A percentile compares a stretch with the other conserved stretches of the same genome.
Evolutionary conservation across 306 rosid genomes (phyloP).

Genomic region (Pterocarpus santalinus): DNA sequence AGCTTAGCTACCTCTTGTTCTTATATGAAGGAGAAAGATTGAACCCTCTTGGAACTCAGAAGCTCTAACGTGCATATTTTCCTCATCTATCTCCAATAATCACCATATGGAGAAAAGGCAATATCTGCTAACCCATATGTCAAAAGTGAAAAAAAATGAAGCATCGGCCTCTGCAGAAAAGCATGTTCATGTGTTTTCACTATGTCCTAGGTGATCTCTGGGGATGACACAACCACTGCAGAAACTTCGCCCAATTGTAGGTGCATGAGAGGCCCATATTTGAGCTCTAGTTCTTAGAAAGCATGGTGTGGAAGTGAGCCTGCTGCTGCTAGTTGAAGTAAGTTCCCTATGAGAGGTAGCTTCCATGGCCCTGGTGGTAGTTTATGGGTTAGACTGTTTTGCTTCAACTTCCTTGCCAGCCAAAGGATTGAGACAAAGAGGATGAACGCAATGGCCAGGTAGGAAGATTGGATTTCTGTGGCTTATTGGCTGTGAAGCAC

Average conservation of each 20-base stretch:
- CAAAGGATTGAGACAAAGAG: neutral
- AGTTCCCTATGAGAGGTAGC: slow-evolving; percentile 3
- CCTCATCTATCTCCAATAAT: neutral
- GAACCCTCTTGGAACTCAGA: neutral
- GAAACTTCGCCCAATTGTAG: neutral
- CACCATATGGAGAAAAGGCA: neutral
- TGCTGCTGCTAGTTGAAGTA: neutral
- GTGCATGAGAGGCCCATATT: neutral
- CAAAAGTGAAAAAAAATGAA: neutral
- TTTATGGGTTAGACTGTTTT: neutral
- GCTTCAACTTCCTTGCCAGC: neutral
- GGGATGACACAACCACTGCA: neutral
- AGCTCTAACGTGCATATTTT: neutral
- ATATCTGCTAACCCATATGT: neutral
- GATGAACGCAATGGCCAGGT: neutral
- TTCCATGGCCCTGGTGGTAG: slow-evolving; percentile 2
- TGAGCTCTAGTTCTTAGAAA: neutral
- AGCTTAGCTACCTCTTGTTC: neutral
- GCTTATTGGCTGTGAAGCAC: neutral
- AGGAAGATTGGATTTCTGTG: neutral
- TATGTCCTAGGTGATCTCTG: neutral
- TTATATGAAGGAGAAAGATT: neutral
- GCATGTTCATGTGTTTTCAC: neutral
- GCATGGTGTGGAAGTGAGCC: neutral
- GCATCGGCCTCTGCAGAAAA: neutral